Percentiles rank a stretch among this genome's conserved stretches.
phyloP scores from a whole-genome alignment of 257 asterid species.

The Solanum lignicaule region DNA sequence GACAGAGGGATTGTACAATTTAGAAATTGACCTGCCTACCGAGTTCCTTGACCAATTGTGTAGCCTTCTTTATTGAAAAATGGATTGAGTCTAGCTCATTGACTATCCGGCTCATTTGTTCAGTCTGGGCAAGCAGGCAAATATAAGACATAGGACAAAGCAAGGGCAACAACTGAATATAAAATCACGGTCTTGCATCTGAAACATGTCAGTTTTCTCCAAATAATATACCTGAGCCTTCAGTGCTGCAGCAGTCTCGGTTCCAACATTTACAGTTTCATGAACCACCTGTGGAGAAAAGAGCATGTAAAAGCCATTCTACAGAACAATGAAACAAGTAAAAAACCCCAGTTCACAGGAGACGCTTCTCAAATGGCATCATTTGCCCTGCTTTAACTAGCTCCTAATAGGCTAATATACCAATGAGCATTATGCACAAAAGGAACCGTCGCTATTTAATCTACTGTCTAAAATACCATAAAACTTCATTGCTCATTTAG shows the following conservation, averaged over 20 bases:
- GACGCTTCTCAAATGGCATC: constrained; percentile 15
- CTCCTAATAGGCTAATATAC: neutral
- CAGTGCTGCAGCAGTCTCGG: constrained; percentile 93
- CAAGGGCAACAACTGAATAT: neutral
- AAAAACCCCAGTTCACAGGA: neutral
- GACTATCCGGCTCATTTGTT: constrained; percentile 96
- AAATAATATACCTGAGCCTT: constrained; percentile 75
- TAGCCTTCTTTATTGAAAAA: constrained; percentile 90
- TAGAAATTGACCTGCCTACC: constrained; percentile 97
- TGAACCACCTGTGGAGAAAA: constrained; percentile 70
- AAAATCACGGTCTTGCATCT: constrained; percentile 1
- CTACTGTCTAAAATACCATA: neutral
- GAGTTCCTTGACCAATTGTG: constrained; percentile 93
- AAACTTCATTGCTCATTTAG: neutral
- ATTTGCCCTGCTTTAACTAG: neutral
- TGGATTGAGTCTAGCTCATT: constrained; percentile 94
- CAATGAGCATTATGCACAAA: neutral
- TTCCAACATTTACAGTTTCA: constrained; percentile 78
- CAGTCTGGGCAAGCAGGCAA: constrained; percentile 48
- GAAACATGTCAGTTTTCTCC: constrained; percentile 7
- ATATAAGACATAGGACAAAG: constrained; percentile 4
- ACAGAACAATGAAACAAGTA: neutral
- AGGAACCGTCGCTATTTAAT: neutral
- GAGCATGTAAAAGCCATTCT: constrained; percentile 8
- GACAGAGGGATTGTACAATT: constrained; percentile 18